These are phyloP conservation scores for Kodamaea sp. DNA, from an alignment of 1,139 yeast species.

Conservation along the genomic window DNA sequence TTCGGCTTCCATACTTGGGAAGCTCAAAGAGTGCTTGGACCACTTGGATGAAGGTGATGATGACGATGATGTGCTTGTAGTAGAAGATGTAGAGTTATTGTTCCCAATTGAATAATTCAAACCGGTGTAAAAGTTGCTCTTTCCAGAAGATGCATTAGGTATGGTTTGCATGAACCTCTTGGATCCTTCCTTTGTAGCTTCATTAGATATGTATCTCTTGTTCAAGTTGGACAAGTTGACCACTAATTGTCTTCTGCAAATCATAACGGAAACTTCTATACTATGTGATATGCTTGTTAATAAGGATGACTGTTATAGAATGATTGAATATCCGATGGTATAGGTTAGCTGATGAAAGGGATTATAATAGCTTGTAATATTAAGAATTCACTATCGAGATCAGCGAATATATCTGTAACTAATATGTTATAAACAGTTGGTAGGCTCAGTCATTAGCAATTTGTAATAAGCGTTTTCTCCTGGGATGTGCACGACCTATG, in stretches of 20 bases:
- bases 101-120: constrained; percentile 23
- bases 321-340: too few species aligned
- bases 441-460: too few species aligned
- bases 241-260: constrained; percentile 17
- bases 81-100: background rate
- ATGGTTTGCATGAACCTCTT: constrained; percentile 47
- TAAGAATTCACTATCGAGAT: too few species aligned
- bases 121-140: constrained; percentile 29
- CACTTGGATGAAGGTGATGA: constrained; percentile 21
- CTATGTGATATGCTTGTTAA: too few species aligned
- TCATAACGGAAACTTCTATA: constrained; percentile 11
- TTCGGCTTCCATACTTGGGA: constrained; percentile 14
- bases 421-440: too few species aligned
- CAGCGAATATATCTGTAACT: too few species aligned
- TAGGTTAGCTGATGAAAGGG: too few species aligned
- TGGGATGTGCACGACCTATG: constrained; percentile 5
- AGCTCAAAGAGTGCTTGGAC: constrained; percentile 26
- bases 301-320: too few species aligned
- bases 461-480: too few species aligned
- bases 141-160: constrained; percentile 25
- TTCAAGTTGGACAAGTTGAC: constrained; percentile 10
- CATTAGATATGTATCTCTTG: constrained; percentile 28
- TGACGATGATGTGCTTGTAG: constrained; percentile 12
- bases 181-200: constrained; percentile 25
- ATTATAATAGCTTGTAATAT: too few species aligned